Conservation (phyloP, 495 filamentous ascomycete genomes). For the Lentithecium fluviatile region DNA sequence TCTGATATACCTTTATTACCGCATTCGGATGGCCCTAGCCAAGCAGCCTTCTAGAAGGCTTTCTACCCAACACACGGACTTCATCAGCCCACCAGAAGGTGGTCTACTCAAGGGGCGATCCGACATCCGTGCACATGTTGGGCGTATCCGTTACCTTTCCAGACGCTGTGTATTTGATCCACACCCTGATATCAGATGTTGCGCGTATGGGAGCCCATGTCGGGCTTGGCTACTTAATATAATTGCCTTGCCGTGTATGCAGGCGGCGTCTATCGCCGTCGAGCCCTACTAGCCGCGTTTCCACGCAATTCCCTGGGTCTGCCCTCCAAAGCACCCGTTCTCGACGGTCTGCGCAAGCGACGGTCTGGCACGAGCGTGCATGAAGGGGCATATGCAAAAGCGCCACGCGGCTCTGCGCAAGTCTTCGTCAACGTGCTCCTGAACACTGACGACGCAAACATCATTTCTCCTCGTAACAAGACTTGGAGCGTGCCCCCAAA, state of each 20-base stretch:
- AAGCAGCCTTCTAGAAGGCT: conserved; percentile 13
- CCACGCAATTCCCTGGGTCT: neutral
- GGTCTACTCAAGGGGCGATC: no score
- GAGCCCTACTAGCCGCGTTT: conserved; percentile 13
- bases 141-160: no score
- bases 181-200: neutral
- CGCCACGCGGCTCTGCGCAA: conserved; percentile 28
- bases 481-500: neutral
- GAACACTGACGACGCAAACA: no score
- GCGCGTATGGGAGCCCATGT: neutral
- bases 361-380: conserved; percentile 26
- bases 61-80: conserved; percentile 11
- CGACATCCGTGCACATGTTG: no score
- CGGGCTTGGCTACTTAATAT: conserved; percentile 21
- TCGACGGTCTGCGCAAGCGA: conserved; percentile 10
- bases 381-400: conserved; percentile 22
- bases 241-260: conserved; percentile 12
- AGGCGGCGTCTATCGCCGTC: conserved; percentile 22
- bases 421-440: neutral
- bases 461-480: no score
- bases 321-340: conserved; percentile 4
- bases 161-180: no score
- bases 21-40: conserved; percentile 1
- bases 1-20: conserved; percentile 27
- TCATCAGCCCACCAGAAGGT: neutral